A percentile compares a stretch with the other conserved stretches of the same genome.
These are phyloP conservation scores for Endothia cerciana DNA, from an alignment of 2,329 filamentous ascomycete genomes.

Conservation along the genomic window DNA sequence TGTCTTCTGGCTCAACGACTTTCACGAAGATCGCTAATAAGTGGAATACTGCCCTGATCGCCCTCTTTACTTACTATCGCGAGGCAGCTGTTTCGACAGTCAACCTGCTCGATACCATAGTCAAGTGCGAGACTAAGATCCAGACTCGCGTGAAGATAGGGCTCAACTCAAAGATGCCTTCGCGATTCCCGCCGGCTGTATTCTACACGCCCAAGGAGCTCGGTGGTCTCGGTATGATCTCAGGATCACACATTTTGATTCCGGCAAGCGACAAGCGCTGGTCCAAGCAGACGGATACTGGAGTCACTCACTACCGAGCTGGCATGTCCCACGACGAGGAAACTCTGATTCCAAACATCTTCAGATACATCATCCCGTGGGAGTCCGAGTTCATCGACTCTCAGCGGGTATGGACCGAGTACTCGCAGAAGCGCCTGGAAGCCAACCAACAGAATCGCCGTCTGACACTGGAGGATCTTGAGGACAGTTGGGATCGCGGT, in stretches of 20 bases:
- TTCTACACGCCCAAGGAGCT: constrained; percentile 99
- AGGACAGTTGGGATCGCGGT: constrained; percentile 98
- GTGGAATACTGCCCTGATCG: constrained; percentile 98
- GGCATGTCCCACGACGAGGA: constrained; percentile 99
- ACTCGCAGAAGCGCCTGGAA: constrained; percentile 95
- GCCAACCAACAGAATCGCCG: constrained; percentile 97
- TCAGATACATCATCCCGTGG: constrained; percentile 99
- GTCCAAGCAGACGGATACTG: constrained; percentile 97
- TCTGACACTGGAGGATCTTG: constrained; percentile 91
- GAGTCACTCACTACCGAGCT: constrained; percentile 93
- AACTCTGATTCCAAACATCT: constrained; percentile 97
- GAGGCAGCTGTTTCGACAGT: constrained; percentile 97
- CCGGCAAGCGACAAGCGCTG: constrained; percentile 97
- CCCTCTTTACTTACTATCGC: constrained; percentile 97
- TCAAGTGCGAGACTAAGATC: constrained; percentile 99
- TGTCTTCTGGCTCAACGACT: constrained; percentile 98
- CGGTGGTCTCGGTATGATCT: constrained; percentile 98
- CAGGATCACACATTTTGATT: constrained; percentile 95
- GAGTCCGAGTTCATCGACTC: constrained; percentile 99
- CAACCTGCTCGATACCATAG: constrained; percentile 91
- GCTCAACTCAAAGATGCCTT: constrained; percentile 98
- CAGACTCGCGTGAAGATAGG: constrained; percentile 99
- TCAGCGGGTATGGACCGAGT: constrained; percentile 98
- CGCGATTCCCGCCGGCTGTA: constrained; percentile 94
- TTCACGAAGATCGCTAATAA: constrained; percentile 99